These are phyloP conservation scores for Lotus japonicus DNA, from an alignment of 306 rosid species.

Conservation along the genomic window DNA sequence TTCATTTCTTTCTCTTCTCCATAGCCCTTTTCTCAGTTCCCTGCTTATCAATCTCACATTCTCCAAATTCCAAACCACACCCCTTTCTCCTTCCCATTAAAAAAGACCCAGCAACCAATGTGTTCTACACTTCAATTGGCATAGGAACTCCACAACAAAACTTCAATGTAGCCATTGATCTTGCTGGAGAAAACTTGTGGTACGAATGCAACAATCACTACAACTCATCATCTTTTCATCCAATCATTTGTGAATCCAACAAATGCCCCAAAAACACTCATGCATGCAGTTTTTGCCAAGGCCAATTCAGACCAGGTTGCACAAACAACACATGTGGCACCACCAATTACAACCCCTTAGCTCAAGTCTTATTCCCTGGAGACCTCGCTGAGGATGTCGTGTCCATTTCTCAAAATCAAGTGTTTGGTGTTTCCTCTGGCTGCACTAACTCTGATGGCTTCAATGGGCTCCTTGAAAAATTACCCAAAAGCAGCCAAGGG, in stretches of 20 bases:
- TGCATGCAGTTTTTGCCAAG: not conserved
- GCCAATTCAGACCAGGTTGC: conserved; percentile 13
- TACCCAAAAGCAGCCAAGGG: not conserved
- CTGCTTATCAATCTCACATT: not conserved
- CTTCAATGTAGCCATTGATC: conserved; percentile 1
- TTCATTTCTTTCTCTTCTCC: not conserved
- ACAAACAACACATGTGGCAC: not conserved
- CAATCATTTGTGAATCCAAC: not conserved
- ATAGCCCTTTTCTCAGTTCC: not conserved
- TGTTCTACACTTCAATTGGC: conserved; percentile 11
- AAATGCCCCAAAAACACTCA: not conserved
- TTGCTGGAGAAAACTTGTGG: conserved; percentile 15
- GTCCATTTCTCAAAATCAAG: not conserved
- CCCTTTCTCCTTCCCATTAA: conserved; percentile 7
- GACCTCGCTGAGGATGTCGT: not conserved
- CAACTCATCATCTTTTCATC: conserved; percentile 6
- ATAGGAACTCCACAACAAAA: conserved; percentile 20
- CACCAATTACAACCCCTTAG: not conserved
- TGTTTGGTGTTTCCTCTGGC: not conserved
- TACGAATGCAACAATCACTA: not conserved
- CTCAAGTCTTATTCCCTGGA: not conserved
- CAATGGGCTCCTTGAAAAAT: not conserved
- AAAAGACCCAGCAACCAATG: conserved; percentile 21
- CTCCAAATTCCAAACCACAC: not conserved
- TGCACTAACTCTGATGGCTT: not conserved